Percentiles rank a stretch among this genome's conserved stretches.
Evolutionary conservation across 805 yeast genomes (phyloP).

Genomic region (Saturnispora sanitii): DNA sequence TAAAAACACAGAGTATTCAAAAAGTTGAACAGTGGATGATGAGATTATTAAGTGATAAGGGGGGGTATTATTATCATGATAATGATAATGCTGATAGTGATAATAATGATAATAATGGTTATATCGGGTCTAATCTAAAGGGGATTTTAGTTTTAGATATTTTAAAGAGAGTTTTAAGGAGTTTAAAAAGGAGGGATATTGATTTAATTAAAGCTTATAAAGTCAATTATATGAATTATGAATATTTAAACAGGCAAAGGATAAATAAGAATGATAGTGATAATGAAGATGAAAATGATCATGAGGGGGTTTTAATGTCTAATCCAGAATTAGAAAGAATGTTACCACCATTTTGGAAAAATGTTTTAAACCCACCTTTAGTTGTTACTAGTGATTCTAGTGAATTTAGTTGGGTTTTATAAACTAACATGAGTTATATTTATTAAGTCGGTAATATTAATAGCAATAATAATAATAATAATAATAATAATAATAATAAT

Average conservation of each 20-base stretch:
- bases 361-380: conserved; percentile 13
- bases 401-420: conserved; percentile 6
- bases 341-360: conserved; percentile 24
- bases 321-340: conserved; percentile 24
- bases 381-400: conserved; percentile 3
- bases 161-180: background rate
- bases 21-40: conserved; percentile 6
- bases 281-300: conserved; percentile 9
- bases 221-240: conserved; percentile 16
- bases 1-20: background rate
- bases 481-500: too few species aligned
- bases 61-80: too few species aligned
- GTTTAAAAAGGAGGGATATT: background rate
- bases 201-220: conserved; percentile 5
- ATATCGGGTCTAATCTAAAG: too few species aligned
- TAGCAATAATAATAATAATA: too few species aligned
- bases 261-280: conserved; percentile 1
- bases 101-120: too few species aligned
- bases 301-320: conserved; percentile 19
- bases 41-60: too few species aligned
- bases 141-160: background rate
- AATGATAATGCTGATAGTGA: too few species aligned
- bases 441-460: too few species aligned
- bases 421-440: background rate
- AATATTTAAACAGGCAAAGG: conserved; percentile 9